These are phyloP conservation scores for Ophiocordyceps australis DNA, from an alignment of 2,329 filamentous ascomycete genomes.

Conservation along the genomic window DNA sequence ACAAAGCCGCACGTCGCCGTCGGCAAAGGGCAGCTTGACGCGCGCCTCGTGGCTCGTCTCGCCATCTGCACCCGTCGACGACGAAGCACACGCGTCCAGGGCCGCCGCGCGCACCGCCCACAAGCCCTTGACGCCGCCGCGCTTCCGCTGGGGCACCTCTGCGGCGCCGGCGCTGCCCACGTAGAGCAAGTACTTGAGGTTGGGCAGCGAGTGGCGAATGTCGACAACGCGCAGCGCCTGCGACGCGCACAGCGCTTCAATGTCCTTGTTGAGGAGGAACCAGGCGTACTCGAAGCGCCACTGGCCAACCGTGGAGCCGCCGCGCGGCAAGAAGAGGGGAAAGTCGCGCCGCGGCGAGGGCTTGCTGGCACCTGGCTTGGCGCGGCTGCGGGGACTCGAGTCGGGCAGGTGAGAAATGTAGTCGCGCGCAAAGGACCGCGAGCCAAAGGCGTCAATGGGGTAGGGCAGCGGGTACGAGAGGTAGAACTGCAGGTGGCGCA, in stretches of 20 bases:
- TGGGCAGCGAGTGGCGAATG: constrained; percentile 80
- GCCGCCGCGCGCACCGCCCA: constrained; percentile 26
- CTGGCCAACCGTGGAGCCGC: constrained; percentile 46
- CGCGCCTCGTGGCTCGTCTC: constrained; percentile 3
- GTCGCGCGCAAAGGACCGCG: constrained; percentile 58
- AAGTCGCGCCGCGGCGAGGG: constrained; percentile 44
- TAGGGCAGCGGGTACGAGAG: constrained; percentile 67
- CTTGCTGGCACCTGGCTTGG: too few relatives aligned
- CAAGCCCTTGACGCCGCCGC: constrained; percentile 40
- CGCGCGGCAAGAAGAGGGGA: constrained; percentile 52
- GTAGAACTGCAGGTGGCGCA: constrained; percentile 66
- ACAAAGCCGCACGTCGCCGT: constrained; percentile 25
- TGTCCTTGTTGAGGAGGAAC: constrained; percentile 92
- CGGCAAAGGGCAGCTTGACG: constrained; percentile 25
- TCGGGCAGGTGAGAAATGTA: constrained; percentile 47
- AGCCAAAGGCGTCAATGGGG: constrained; percentile 53
- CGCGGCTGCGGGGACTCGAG: too few relatives aligned
- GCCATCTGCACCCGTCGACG: constrained; percentile 16
- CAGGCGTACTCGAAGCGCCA: constrained; percentile 94
- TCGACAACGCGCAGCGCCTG: constrained; percentile 70
- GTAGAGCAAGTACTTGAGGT: constrained; percentile 83
- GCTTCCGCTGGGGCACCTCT: constrained; percentile 41
- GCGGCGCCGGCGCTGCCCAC: constrained; percentile 65
- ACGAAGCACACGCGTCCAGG: constrained; percentile 8
- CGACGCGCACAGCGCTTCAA: constrained; percentile 48